Evolutionary conservation across 2,329 filamentous ascomycete genomes (phyloP), one percentile per base, ranked within the genome.

Genomic region (Metarhizium anisopliae): DNA sequence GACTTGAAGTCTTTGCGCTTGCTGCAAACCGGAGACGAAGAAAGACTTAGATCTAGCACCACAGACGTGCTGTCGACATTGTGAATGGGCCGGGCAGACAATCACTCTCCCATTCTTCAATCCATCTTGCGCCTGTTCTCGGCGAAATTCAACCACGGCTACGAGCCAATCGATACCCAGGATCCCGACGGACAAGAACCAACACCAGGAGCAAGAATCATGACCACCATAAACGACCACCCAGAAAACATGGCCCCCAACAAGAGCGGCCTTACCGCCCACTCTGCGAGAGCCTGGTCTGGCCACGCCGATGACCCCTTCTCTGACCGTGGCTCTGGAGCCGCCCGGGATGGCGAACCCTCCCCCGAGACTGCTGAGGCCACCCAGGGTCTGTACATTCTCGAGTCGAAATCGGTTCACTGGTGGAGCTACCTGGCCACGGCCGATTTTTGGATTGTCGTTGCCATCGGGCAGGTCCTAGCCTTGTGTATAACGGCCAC

Each of bases 401-500:
- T 86, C 62, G 79, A 86, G 70, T 71, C 74, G 55, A 73, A 71
- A 62, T 76, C 77, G 35, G 74, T 76, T 49, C 74, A 72, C 60
- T 86, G 83, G 83, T 86, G 81, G 72, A 79, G 86, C 47, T 97
- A 94, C 73, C 77, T 97, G 60, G 80, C 79, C 63, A 96, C 92
- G 11, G 79, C 79, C 66, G 89, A 96, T 68, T 97, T 99, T 69
- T 97, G 90, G 83, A 75, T 90, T 62, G 84, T 95, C 47, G 77
- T 97, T 63, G 58, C 83, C 51, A 74, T 97, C 58, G 91, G 91
- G 57, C 92, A 96, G 78, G 71, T 91, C 53, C 84, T 96, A 49
- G 85, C 92, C 4, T 83, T 99, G 57, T 92, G 90, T 75, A 94
- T 95, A 72, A 96, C 92, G 1, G 85, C 83, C 35, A 96, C 92